Percentiles rank a stretch among this genome's conserved stretches.
These are phyloP conservation scores for Echeveria elegans DNA, from an alignment of 164 flowering plant species.

Conservation along the genomic window DNA sequence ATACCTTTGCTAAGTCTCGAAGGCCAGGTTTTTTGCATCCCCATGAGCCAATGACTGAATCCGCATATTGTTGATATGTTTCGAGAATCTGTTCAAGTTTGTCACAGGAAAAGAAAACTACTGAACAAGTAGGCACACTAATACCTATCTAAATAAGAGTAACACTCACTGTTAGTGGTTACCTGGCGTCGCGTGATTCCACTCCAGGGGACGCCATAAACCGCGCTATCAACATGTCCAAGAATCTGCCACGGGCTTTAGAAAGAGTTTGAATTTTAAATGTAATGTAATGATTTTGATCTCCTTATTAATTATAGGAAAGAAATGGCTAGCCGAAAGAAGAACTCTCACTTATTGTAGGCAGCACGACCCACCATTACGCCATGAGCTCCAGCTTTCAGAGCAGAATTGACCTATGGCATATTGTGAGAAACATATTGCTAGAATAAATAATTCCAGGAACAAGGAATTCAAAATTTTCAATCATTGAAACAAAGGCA, in stretches of 20 bases:
- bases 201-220: slow-evolving; percentile 57
- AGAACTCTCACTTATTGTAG: slow-evolving; percentile 53
- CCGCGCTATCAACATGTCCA: slow-evolving; percentile 62
- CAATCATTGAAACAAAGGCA: background rate
- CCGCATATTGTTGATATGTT: slow-evolving; percentile 69
- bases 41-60: slow-evolving; percentile 50
- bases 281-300: background rate
- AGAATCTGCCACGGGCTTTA: slow-evolving; percentile 76
- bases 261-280: slow-evolving; percentile 8
- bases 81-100: slow-evolving; percentile 51
- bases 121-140: background rate
- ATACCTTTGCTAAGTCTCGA: slow-evolving; percentile 68
- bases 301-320: background rate
- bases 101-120: background rate
- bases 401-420: slow-evolving; percentile 56
- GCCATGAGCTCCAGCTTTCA: slow-evolving; percentile 75
- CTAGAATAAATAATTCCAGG: background rate
- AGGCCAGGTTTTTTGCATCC: slow-evolving; percentile 59
- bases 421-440: background rate
- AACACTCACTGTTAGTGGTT: slow-evolving; percentile 12
- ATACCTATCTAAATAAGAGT: slow-evolving; percentile 1
- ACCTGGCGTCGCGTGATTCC: slow-evolving; percentile 88
- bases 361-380: slow-evolving; percentile 99
- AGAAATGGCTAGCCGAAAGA: background rate
- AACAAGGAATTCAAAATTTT: background rate